Evolutionary conservation across 768 basidiomycete genomes (phyloP).

Genomic region (Xerocomellus amylosporus): DNA sequence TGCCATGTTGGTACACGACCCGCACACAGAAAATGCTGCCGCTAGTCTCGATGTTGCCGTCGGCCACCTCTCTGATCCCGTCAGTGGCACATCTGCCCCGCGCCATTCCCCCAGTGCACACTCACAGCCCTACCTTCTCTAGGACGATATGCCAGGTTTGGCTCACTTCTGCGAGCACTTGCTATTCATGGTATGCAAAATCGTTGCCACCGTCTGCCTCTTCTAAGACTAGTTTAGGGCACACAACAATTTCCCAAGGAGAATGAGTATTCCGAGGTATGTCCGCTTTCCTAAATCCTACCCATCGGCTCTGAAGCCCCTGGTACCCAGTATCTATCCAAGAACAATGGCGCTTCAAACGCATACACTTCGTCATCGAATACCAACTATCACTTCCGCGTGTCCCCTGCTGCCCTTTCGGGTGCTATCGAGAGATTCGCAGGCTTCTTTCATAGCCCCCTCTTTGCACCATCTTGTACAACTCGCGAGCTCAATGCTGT

Average conservation of each 20-base stretch:
- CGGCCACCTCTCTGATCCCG: slow-evolving; percentile 91
- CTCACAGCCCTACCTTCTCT: slow-evolving; percentile 1
- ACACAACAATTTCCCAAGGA: slow-evolving; percentile 84
- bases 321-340: slow-evolving; percentile 58
- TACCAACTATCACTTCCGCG: slow-evolving; percentile 85
- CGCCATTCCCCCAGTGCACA: background rate
- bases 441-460: slow-evolving; percentile 89
- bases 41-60: slow-evolving; percentile 94
- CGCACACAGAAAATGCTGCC: slow-evolving; percentile 87
- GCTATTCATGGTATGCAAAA: slow-evolving; percentile 78
- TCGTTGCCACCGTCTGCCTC: background rate
- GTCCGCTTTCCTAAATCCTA: slow-evolving; percentile 4
- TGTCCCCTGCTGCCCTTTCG: slow-evolving; percentile 58
- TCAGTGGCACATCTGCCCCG: slow-evolving; percentile 37
- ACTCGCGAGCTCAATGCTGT: slow-evolving; percentile 92
- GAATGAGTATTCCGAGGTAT: slow-evolving; percentile 89
- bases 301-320: background rate
- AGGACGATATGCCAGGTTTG: slow-evolving; percentile 88
- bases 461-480: slow-evolving; percentile 84
- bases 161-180: slow-evolving; percentile 97
- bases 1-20: slow-evolving; percentile 79
- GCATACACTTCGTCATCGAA: slow-evolving; percentile 91
- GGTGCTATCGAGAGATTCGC: slow-evolving; percentile 77
- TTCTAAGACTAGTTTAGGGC: slow-evolving; percentile 45
- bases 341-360: slow-evolving; percentile 86